These are phyloP conservation scores for Alternaria incomplexa DNA, from an alignment of 2,329 filamentous ascomycete species.

Conservation along the genomic window DNA sequence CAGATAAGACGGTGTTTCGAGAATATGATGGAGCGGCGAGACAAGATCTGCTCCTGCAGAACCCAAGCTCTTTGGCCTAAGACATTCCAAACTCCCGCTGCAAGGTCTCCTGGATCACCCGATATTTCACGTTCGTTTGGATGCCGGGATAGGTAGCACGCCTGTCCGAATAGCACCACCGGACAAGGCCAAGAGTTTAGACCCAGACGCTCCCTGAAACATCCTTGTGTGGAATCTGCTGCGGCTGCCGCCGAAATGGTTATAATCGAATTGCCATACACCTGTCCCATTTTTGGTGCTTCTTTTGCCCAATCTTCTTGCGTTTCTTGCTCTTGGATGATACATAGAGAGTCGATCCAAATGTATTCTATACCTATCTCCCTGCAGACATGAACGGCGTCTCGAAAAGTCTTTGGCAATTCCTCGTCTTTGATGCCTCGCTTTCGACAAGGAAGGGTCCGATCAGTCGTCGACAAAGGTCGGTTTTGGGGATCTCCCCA, in stretches of 20 bases:
- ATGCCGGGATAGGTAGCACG: neutral
- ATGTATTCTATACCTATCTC: neutral
- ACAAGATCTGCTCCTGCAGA: neutral
- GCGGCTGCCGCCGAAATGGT: neutral
- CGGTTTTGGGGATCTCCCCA: neutral
- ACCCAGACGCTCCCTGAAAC: neutral
- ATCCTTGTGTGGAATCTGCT: neutral
- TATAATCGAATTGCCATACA: neutral
- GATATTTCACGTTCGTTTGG: too few species aligned
- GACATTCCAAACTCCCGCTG: too few species aligned
- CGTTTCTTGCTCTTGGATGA: neutral
- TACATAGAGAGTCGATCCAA: neutral
- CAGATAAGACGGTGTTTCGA: neutral
- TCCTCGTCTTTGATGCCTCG: neutral
- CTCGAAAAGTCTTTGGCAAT: neutral
- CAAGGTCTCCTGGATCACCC: too few species aligned
- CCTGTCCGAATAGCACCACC: accelerated
- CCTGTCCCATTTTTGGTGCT: neutral
- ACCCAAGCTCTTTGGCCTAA: neutral
- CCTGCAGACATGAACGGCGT: neutral
- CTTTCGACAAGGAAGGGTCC: neutral
- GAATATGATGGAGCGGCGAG: neutral
- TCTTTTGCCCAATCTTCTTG: neutral
- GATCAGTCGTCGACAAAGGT: neutral
- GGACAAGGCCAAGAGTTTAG: neutral